phyloP scores from a whole-genome alignment of 1,139 yeast genomes.

The Geotrichum candidum region DNA sequence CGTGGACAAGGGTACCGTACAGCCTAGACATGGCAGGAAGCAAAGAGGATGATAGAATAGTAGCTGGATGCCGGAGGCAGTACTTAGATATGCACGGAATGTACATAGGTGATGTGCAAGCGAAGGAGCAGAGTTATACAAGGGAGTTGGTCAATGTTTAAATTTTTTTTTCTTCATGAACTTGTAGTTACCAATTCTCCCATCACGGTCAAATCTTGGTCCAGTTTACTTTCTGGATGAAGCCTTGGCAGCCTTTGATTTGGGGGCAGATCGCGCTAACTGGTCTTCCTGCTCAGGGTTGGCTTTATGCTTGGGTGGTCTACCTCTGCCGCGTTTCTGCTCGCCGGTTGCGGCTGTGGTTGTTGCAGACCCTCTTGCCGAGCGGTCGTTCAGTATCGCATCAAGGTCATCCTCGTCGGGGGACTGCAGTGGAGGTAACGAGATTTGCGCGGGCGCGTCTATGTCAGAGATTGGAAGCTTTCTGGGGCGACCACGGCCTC shows the following conservation, averaged over 20 bases:
- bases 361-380: neutral
- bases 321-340: slow-evolving; percentile 12
- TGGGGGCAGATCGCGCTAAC: neutral
- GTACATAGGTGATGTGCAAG: too few species aligned
- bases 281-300: neutral
- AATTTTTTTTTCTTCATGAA: too few species aligned
- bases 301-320: slow-evolving; percentile 11
- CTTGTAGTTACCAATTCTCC: too few species aligned
- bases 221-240: neutral
- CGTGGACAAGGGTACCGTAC: neutral
- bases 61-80: too few species aligned
- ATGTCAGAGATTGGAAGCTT: slow-evolving; percentile 2
- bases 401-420: slow-evolving; percentile 5
- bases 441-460: neutral
- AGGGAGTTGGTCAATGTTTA: too few species aligned
- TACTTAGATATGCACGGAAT: too few species aligned
- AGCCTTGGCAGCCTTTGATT: neutral
- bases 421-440: neutral
- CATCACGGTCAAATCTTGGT: too few species aligned
- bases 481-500: slow-evolving; percentile 17
- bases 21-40: neutral
- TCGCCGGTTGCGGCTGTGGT: neutral
- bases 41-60: too few species aligned
- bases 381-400: neutral
- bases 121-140: too few species aligned